Evolutionary conservation across 805 yeast genomes (phyloP), one percentile per base, ranked within the genome.

Genomic region (Maudiozyma bulderi): DNA sequence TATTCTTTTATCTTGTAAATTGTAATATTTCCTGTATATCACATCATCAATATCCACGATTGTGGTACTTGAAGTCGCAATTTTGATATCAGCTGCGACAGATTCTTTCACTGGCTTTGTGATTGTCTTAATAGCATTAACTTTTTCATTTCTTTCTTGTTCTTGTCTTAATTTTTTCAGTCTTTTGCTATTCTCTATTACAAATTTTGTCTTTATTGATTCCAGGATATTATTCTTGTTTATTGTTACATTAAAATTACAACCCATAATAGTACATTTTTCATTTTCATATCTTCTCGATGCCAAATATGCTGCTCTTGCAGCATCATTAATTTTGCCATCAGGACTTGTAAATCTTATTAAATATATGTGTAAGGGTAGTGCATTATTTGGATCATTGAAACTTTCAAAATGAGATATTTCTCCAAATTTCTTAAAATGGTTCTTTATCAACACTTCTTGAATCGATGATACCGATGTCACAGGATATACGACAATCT

Each of bases 361-460:
- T 20, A 77, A 67, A 46, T 83, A 83, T 26, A 88, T 70, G 8
- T 95, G 93, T 40, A 89, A 64, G 0, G 95, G 90, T 15, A 82
- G 84, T 2, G 89, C 95, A 42, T 86, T 81, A 26, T 73, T 71
- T 0, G 91, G 86, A 59, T 89, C 93, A 49, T 74, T 77, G 8
- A 82, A 70, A 51, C 80, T 71, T 50, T 77, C 76, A 45, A 84
- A 67, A 39, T 78, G 80, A 30, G 75, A 72, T 4, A 89, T 72
- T 32, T 74, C 75, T 3, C 96, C 96, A 65, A 71, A 84, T 28
- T 74, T 66, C 40, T 73, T 73, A 53, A 86, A 77, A 53, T 76
- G 80, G 52, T 82, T 79, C 44, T 69, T 71, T 3, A 65, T 55
- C 11, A 61, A 52, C 20, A 59, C 43, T 30, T 57, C 60, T 38